These are phyloP conservation scores for Artomyces pyxidatus DNA, from an alignment of 768 basidiomycete genomes.

Conservation along the genomic window DNA sequence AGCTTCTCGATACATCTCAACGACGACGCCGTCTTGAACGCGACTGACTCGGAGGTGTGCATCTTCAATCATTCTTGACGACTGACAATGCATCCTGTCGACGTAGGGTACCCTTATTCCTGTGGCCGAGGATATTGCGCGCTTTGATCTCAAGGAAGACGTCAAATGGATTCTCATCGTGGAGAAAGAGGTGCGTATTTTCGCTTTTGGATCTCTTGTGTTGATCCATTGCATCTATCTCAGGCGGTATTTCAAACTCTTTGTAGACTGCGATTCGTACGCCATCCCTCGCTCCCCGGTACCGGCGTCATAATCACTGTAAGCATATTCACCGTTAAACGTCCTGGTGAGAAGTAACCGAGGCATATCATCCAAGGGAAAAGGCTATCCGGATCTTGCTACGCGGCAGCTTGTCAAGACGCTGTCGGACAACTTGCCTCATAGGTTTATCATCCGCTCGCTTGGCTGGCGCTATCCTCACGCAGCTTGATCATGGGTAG, in stretches of 20 bases:
- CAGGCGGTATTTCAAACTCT: conserved; percentile 95
- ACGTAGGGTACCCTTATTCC: conserved; percentile 71
- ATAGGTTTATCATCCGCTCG: conserved; percentile 37
- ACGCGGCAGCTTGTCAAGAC: conserved; percentile 78
- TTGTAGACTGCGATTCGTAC: conserved; percentile 46
- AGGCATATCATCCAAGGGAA: too few relatives aligned
- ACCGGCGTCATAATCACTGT: conserved; percentile 77
- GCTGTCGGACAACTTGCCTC: conserved; percentile 58
- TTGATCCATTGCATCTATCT: not conserved
- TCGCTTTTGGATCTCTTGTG: too few relatives aligned
- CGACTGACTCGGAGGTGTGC: conserved; percentile 52
- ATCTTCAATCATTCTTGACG: not conserved
- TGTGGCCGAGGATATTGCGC: conserved; percentile 58
- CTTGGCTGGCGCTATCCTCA: not conserved
- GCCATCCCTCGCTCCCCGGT: conserved; percentile 43
- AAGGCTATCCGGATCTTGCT: conserved; percentile 93
- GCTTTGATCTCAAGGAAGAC: conserved; percentile 45
- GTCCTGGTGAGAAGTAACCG: too few relatives aligned
- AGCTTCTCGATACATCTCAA: conserved; percentile 50
- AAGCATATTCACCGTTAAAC: not conserved
- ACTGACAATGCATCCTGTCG: not conserved
- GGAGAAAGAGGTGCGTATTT: conserved; percentile 77
- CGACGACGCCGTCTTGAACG: conserved; percentile 42
- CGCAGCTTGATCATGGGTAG: conserved; percentile 30
- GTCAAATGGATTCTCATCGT: conserved; percentile 78